These are phyloP conservation scores for Pascua guehoae DNA, from an alignment of 1,284 basidiomycete genomes.

Conservation along the genomic window DNA sequence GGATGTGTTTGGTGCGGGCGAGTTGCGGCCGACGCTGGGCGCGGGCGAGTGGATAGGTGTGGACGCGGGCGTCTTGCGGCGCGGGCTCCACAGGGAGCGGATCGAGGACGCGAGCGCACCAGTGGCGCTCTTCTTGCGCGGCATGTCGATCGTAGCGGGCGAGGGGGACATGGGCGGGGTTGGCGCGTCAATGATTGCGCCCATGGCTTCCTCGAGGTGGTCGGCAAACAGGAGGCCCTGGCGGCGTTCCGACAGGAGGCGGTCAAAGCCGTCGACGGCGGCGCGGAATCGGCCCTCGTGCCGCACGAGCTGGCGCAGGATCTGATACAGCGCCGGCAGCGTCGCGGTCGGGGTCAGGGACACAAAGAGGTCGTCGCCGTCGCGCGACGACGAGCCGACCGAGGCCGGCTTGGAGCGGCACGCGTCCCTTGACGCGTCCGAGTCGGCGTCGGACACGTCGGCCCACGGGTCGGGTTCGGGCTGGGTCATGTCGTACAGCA, in stretches of 20 bases:
- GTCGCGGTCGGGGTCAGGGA: constrained; percentile 3
- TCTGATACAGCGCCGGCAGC: constrained; percentile 67
- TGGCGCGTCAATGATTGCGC: constrained; percentile 56
- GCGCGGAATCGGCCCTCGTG: constrained; percentile 44
- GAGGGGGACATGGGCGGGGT: neutral
- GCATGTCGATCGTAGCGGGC: neutral
- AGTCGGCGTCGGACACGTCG: constrained; percentile 51
- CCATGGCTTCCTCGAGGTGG: constrained; percentile 85
- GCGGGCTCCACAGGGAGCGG: constrained; percentile 58
- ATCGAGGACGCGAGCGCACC: constrained; percentile 53
- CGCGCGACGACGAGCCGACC: constrained; percentile 4
- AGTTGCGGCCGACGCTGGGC: neutral
- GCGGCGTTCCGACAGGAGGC: constrained; percentile 75
- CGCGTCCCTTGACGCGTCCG: constrained; percentile 1
- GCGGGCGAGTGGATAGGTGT: too few relatives aligned
- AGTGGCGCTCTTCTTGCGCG: constrained; percentile 5
- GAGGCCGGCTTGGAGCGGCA: constrained; percentile 6
- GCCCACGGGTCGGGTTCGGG: constrained; percentile 22
- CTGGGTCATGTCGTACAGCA: constrained; percentile 45
- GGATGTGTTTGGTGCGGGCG: neutral
- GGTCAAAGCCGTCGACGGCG: constrained; percentile 67
- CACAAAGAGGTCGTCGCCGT: constrained; percentile 16
- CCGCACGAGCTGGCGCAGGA: constrained; percentile 69
- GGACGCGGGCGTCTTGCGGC: neutral
- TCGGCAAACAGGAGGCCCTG: constrained; percentile 88